Evolutionary conservation across 2,329 filamentous ascomycete species (phyloP), one percentile per base, ranked within the genome.

Genomic region (Aureobasidium sp.): DNA sequence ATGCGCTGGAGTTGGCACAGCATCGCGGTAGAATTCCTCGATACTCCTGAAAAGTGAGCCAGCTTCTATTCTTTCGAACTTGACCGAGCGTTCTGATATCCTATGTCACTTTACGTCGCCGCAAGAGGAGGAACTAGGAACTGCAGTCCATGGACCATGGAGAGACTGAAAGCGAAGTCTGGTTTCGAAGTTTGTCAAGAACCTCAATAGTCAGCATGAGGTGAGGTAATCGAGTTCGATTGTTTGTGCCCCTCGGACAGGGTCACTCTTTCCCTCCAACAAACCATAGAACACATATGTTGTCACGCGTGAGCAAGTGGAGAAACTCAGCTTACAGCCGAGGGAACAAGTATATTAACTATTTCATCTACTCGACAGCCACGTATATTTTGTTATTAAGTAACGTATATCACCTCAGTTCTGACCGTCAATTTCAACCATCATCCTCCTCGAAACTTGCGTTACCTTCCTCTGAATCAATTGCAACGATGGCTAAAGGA

Each of bases 401-500:
- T 24, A 31, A 15, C 15, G 15, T n/a, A 5, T 17, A 47, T 8
- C 24, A 27, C 14, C 44, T 29, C 44, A 9, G 27, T 8, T 17
- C 9, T 9, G 2, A 9, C 29, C 9, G 7, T 31, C 7, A 9
- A 33, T 33, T 11, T 9, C 31, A 33, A 33, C 31, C 9, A 33
- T 4, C 1, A 2, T 17, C 2, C 5, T 15, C 15, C 17, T 9
- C 24, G 5, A 19, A 3, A 44, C 1, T 3, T 19, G 17, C 15
- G 14, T 24, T 1, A 6, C 9, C 1, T 15, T 45, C 5, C 9
- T 24, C 9, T 17, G 12, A 22, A 29, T 29, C 8, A 22, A 45
- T 37, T n/a, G 62, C 37, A 44, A 68, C 68, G 66, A 68, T 68
- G 66, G 57, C 60, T 15, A 70, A 69, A 63, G 71, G 71, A 64